Evolutionary conservation across 192 early-diverging fungal genomes (phyloP).

Genomic region (Coemansia sp.): DNA sequence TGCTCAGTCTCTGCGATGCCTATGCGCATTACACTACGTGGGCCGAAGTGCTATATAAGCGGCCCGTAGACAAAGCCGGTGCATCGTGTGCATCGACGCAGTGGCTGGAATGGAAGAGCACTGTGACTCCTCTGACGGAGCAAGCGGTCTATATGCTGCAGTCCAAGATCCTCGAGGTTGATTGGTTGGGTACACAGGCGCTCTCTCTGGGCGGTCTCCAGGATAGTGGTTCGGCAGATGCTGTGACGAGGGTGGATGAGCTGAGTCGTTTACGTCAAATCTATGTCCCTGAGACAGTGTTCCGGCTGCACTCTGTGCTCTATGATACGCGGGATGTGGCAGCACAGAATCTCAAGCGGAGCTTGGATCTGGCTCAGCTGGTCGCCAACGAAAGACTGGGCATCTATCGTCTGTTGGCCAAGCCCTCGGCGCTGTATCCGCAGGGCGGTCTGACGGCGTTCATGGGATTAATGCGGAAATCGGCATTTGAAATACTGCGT

Average conservation of each 20-base stretch:
- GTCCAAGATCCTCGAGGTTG: constrained; percentile 28
- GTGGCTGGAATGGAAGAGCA: constrained; percentile 41
- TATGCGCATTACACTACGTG: constrained; percentile 37
- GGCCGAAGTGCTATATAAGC: constrained; percentile 39
- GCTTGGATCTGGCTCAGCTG: constrained; percentile 55
- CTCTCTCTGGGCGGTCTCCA: constrained; percentile 7
- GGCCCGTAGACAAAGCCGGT: constrained; percentile 10
- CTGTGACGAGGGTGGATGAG: constrained; percentile 25
- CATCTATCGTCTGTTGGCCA: constrained; percentile 50
- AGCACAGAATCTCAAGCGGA: constrained; percentile 51
- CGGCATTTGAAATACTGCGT: constrained; percentile 46
- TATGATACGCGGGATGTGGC: constrained; percentile 59
- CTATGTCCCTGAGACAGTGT: constrained; percentile 63
- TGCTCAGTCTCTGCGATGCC: constrained; percentile 46
- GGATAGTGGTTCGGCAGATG: no score
- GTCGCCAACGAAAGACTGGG: constrained; percentile 51
- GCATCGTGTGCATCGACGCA: constrained; percentile 16
- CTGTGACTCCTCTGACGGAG: constrained; percentile 11
- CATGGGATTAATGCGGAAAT: constrained; percentile 51
- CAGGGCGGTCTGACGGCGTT: constrained; percentile 47
- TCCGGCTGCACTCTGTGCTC: constrained; percentile 66
- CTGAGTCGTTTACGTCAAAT: constrained; percentile 51
- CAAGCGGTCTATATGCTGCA: constrained; percentile 31
- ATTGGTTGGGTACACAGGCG: constrained; percentile 29
- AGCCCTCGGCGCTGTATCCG: constrained; percentile 34